A percentile compares a stretch with the other conserved stretches of the same genome.
Conservation (phyloP, 2,329 filamentous ascomycete species). For the Cordyceps fumosorosea region DNA sequence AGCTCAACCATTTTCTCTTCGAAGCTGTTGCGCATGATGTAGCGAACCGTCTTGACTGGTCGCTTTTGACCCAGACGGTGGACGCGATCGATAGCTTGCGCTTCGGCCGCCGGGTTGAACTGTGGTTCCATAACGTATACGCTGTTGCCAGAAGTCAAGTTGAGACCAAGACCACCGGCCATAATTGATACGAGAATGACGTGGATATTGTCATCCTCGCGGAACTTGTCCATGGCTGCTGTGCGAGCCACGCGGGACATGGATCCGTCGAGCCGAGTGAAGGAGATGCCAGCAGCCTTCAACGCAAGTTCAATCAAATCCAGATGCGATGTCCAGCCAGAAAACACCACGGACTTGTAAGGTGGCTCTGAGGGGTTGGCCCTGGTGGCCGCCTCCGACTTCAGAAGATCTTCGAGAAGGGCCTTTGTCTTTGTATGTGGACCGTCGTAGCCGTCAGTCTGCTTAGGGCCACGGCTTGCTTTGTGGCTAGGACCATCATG, state of each 20-base stretch:
- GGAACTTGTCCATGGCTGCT: constrained; percentile 70
- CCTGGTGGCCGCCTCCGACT: constrained; percentile 56
- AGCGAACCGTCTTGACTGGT: constrained; percentile 79
- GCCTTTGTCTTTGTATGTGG: constrained; percentile 90
- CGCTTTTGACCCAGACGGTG: constrained; percentile 85
- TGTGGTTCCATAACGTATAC: constrained; percentile 98
- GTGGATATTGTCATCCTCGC: constrained; percentile 61
- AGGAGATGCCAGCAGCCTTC: constrained; percentile 57
- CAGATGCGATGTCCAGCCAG: constrained; percentile 90
- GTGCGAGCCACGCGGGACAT: constrained; percentile 73
- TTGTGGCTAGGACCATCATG: constrained; percentile 42
- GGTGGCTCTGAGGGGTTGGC: constrained; percentile 59
- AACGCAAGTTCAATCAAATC: constrained; percentile 86
- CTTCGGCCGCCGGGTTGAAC: constrained; percentile 92
- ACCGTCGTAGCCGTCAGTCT: constrained; percentile 67
- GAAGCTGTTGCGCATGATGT: constrained; percentile 84
- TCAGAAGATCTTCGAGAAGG: constrained; percentile 66
- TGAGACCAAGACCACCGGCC: constrained; percentile 85
- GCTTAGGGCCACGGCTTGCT: constrained; percentile 37
- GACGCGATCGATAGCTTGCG: constrained; percentile 89
- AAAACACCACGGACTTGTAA: constrained; percentile 91
- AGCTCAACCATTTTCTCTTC: constrained; percentile 89
- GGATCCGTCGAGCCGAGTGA: constrained; percentile 80
- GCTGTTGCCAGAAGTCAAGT: constrained; percentile 76
- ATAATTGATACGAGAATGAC: constrained; percentile 90